These are phyloP conservation scores for Fomitopsis pinicola DNA, from an alignment of 1,284 basidiomycete genomes.

Conservation along the genomic window DNA sequence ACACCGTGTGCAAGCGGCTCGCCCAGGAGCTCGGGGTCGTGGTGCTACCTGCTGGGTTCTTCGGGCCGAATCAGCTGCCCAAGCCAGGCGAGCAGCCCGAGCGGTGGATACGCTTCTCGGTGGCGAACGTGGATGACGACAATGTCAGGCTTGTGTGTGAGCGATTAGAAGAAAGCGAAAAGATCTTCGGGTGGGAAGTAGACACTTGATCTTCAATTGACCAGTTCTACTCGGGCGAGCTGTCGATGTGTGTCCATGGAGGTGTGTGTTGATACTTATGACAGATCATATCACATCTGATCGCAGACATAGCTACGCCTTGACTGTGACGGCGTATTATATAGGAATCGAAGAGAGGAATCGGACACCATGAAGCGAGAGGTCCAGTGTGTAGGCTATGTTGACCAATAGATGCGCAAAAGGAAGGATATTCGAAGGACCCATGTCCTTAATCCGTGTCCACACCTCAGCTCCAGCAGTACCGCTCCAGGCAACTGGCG, in stretches of 20 bases:
- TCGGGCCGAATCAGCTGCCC: constrained; percentile 35
- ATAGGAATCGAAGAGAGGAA: too few relatives aligned
- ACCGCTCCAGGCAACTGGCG: constrained; percentile 30
- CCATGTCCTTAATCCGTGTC: neutral
- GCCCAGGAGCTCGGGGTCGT: constrained; percentile 65
- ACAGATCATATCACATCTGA: neutral
- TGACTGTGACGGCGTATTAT: too few relatives aligned
- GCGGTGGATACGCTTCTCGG: constrained; percentile 73
- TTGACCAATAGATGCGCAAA: neutral
- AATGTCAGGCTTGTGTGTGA: constrained; percentile 55
- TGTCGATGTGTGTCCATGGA: neutral
- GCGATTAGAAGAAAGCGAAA: constrained; percentile 41
- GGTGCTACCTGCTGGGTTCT: constrained; percentile 68
- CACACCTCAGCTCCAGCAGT: constrained; percentile 31
- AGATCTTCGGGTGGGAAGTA: constrained; percentile 23
- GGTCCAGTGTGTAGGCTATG: neutral
- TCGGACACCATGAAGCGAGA: neutral
- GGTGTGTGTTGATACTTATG: neutral
- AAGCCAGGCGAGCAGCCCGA: constrained; percentile 34
- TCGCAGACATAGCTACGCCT: too few relatives aligned
- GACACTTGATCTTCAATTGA: constrained; percentile 6
- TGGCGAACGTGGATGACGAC: constrained; percentile 75
- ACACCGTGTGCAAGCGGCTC: constrained; percentile 55
- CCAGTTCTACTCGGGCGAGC: neutral
- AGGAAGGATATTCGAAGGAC: neutral